Percentiles rank a stretch among this genome's conserved stretches.
Evolutionary conservation across 192 early-diverging fungal genomes (phyloP).

Genomic region (Coemansia sp.): DNA sequence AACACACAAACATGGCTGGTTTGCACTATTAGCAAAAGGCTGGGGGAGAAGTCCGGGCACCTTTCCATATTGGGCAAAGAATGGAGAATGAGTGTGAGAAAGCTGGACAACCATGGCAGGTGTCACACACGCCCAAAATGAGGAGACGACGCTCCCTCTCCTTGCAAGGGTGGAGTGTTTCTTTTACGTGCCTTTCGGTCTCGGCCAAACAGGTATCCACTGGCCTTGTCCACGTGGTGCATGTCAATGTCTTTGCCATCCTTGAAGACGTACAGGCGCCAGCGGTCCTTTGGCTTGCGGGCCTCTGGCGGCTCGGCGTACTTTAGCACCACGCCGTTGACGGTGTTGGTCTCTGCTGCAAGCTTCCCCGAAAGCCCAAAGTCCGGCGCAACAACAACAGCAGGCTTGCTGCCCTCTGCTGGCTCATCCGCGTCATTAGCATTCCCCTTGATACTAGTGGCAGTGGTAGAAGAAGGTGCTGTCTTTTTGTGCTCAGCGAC

Average conservation of each 20-base stretch:
- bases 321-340: conserved; percentile 84
- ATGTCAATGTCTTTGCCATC: conserved; percentile 84
- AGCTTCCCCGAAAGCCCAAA: conserved; percentile 84
- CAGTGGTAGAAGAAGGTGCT: not conserved
- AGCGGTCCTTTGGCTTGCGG: conserved; percentile 66
- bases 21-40: not conserved
- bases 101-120: conserved; percentile 1
- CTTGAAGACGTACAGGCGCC: conserved; percentile 94
- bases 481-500: not conserved
- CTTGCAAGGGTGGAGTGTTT: too few species aligned
- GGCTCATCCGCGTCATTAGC: not conserved
- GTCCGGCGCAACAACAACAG: conserved; percentile 57
- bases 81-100: conserved; percentile 17
- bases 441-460: not conserved
- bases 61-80: not conserved
- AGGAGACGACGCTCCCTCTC: not conserved
- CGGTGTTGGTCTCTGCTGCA: conserved; percentile 83
- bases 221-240: conserved; percentile 80
- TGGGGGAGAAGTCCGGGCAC: too few species aligned
- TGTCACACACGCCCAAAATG: not conserved
- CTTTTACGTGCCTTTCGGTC: conserved; percentile 63
- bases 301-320: conserved; percentile 93
- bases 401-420: conserved; percentile 5
- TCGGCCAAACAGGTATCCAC: conserved; percentile 82
- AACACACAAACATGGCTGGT: not conserved